Evolutionary conservation across 192 early-diverging fungal genomes (phyloP).

Genomic region (Fimicolochytrium jonesii): DNA sequence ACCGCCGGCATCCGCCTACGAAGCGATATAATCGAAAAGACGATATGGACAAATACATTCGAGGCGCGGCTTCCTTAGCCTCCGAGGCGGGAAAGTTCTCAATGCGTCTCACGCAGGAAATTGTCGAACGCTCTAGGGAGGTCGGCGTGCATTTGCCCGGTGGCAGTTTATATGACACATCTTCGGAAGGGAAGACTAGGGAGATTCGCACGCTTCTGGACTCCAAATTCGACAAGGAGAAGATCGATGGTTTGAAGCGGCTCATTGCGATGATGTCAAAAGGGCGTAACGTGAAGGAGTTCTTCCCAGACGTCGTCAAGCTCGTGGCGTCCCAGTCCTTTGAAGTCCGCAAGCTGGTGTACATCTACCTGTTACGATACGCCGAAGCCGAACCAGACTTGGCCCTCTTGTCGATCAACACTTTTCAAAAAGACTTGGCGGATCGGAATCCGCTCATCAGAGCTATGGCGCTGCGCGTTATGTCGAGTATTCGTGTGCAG

Average conservation of each 20-base stretch:
- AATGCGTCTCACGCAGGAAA: conserved; percentile 45
- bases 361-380: conserved; percentile 93
- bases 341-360: conserved; percentile 90
- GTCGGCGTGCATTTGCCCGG: conserved; percentile 68
- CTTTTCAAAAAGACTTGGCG: conserved; percentile 93
- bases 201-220: conserved; percentile 73
- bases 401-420: conserved; percentile 92
- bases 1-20: too few species aligned
- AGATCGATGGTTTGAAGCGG: conserved; percentile 86
- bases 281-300: conserved; percentile 84
- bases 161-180: conserved; percentile 84
- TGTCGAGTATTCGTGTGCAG: conserved; percentile 91
- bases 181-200: conserved; percentile 70
- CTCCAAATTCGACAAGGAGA: conserved; percentile 84
- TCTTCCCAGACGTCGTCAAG: conserved; percentile 90
- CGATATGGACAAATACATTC: conserved; percentile 25
- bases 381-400: conserved; percentile 96
- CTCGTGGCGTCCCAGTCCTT: conserved; percentile 89
- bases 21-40: too few species aligned
- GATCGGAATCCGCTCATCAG: conserved; percentile 91
- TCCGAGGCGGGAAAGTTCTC: conserved; percentile 35
- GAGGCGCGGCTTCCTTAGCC: conserved; percentile 27
- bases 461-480: conserved; percentile 91
- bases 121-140: conserved; percentile 86
- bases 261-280: conserved; percentile 89